A percentile compares a stretch with the other conserved stretches of the same genome.
phyloP scores from a whole-genome alignment of 1,139 yeast species.

The Diutina siamensis region DNA sequence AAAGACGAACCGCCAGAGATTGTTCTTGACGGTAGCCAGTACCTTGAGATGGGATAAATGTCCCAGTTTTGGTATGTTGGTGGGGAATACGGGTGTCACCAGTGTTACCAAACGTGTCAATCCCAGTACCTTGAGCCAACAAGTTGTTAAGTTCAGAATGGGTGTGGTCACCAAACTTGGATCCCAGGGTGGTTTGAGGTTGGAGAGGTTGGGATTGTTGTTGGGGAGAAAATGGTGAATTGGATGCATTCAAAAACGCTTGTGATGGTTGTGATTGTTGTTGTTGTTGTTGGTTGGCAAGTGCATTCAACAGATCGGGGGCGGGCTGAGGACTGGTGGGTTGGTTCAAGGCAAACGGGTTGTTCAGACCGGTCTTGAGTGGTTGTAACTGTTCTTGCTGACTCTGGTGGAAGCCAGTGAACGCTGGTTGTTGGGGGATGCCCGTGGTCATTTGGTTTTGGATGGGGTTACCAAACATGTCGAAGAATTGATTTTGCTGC shows the following conservation, averaged over 20 bases:
- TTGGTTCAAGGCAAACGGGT: conserved; percentile 65
- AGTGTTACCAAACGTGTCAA: conserved; percentile 92
- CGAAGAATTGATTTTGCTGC: conserved; percentile 31
- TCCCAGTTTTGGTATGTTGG: conserved; percentile 76
- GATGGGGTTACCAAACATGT: conserved; percentile 75
- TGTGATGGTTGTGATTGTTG: conserved; percentile 9
- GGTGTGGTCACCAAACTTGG: conserved; percentile 34
- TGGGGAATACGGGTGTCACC: conserved; percentile 88
- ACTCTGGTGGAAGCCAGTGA: conserved; percentile 4
- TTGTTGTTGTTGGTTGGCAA: conserved; percentile 7
- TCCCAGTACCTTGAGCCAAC: conserved; percentile 79
- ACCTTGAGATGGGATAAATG: conserved; percentile 77
- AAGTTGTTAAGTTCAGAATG: conserved; percentile 59
- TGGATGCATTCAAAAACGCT: conserved; percentile 12
- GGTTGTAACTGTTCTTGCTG: conserved; percentile 19
- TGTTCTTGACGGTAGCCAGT: conserved; percentile 58
- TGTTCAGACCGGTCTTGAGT: conserved; percentile 72
- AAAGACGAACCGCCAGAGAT: conserved; percentile 24
- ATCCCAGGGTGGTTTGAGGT: conserved; percentile 23
- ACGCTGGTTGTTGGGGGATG: conserved; percentile 7
- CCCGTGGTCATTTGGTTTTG: conserved; percentile 47
- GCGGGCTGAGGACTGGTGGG: conserved; percentile 14
- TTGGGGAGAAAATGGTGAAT: conserved; percentile 12
- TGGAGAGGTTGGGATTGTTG: conserved; percentile 14
- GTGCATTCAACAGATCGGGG: conserved; percentile 5